Base-by-base conservation (phyloP, 2,329 filamentous ascomycete genomes). In the Zasmidium citrigriseum region DNA sequence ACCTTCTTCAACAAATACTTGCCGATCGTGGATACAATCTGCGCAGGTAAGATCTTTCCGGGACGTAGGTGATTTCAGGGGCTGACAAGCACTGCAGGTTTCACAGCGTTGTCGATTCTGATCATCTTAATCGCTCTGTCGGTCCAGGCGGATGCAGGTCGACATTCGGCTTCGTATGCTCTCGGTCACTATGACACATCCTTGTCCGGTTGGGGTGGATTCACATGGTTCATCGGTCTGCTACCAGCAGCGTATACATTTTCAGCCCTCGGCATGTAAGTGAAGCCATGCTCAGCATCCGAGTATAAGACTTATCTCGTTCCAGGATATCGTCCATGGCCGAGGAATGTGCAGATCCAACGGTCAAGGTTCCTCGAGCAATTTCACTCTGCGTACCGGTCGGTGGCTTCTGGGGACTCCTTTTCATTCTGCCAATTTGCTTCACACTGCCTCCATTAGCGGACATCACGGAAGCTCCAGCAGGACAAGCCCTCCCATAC, bases 1-100 rank as follows among this genome's bases (percentile, higher is more conserved):
- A 78, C 84, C 1, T 81, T 89, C 38, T 85, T 84, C 46, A 91
- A 91, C 72, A 80, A 78, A 25, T 88, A 83, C 74, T 78, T 92
- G 34, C 89, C 87, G 0, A 74, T 82, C 64, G 79, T 87, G 1
- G 85, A 88, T 66, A 86, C 81, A 0, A 75, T 83, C 50, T 85
- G 82, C 55, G 61, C 61, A n/a, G 53, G 50, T 45, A 45, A 23
- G 47, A 29, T 34, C 25, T 21, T 4, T 27, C n/a, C n/a, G n/a
- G 18, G 23, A 44, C 12, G 34, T 34, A 2, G 2, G 22, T 12
- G 27, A 41, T 9, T 16, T 11, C 34, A 10, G 16, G n/a, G n/a
- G 29, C 50, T 52, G 50, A 52, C 38, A n/a, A 4, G 9, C 18
- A 20, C 16, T 9, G 82, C 83, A 1, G 77, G 73, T 0, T 86